Conservation (phyloP, 2,329 filamentous ascomycete genomes). For the Epichloe glyceriae region DNA sequence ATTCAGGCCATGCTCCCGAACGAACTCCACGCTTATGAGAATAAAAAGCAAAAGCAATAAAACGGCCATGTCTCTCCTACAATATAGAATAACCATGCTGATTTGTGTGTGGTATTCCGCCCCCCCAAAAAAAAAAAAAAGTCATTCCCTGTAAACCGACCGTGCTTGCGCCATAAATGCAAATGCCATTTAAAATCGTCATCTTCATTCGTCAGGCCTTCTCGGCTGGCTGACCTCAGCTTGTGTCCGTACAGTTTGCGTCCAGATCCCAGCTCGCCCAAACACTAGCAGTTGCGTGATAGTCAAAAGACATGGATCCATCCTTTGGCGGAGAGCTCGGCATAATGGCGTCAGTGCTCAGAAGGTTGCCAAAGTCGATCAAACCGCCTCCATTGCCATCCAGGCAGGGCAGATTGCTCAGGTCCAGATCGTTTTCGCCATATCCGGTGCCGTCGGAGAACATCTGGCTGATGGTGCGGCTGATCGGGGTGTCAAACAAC, state of each 20-base stretch:
- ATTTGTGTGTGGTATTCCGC: not conserved
- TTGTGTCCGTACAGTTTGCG: not conserved
- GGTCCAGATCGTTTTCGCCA: slow-evolving; percentile 30
- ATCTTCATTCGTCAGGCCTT: not conserved
- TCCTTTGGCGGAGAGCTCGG: slow-evolving; percentile 34
- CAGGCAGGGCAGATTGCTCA: slow-evolving; percentile 26
- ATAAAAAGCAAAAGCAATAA: not conserved
- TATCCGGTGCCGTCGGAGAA: slow-evolving; percentile 43
- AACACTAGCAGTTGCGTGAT: slow-evolving; percentile 15
- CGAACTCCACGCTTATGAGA: not conserved
- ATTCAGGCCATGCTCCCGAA: not conserved
- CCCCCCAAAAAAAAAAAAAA: not conserved
- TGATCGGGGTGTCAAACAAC: slow-evolving; percentile 43
- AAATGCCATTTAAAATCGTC: not conserved
- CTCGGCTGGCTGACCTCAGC: not conserved
- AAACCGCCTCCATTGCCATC: slow-evolving; percentile 22
- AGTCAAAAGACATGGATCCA: slow-evolving; percentile 16
- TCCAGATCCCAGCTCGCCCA: slow-evolving; percentile 19
- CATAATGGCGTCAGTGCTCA: slow-evolving; percentile 34
- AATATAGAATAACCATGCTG: not conserved
- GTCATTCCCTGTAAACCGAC: not conserved
- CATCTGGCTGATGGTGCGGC: slow-evolving; percentile 49
- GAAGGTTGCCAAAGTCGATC: slow-evolving; percentile 34
- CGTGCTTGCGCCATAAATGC: not conserved
- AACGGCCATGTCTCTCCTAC: not conserved